Conservation (phyloP, 306 rosid genomes). For the Psophocarpus tetragonolobus region DNA sequence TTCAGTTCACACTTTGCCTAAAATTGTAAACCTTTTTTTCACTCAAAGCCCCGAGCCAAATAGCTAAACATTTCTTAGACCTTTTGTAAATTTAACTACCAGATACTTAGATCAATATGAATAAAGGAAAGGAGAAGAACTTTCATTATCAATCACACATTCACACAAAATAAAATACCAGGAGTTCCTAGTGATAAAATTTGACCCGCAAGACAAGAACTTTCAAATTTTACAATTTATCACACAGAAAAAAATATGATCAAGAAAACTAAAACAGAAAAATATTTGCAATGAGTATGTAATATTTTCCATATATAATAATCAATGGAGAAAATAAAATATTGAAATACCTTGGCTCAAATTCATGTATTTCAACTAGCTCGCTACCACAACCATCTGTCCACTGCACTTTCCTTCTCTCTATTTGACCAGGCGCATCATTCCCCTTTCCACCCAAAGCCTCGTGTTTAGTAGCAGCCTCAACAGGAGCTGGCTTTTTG, state of each 20-base stretch:
- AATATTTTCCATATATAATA: not conserved
- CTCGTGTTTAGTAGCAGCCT: slow-evolving; percentile 43
- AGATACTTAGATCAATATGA: slow-evolving; percentile 3
- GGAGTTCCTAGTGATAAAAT: not conserved
- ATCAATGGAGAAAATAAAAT: not conserved
- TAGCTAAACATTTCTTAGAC: not conserved
- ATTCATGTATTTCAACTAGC: slow-evolving; percentile 71
- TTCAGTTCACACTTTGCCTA: not conserved
- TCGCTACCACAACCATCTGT: slow-evolving; percentile 78
- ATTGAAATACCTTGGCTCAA: slow-evolving; percentile 70
- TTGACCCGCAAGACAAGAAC: not conserved
- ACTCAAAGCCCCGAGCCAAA: not conserved
- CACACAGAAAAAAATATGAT: not conserved
- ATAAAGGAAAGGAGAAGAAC: not conserved
- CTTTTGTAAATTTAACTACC: not conserved
- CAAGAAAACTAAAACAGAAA: slow-evolving; percentile 5
- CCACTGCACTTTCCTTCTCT: slow-evolving; percentile 82
- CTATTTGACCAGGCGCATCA: slow-evolving; percentile 47
- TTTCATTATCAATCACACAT: not conserved
- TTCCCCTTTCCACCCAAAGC: slow-evolving; percentile 37
- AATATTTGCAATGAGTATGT: not conserved
- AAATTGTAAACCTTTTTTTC: not conserved
- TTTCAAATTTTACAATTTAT: not conserved
- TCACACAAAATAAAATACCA: not conserved
- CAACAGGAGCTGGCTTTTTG: slow-evolving; percentile 39